Base-by-base conservation (phyloP, 2,329 filamentous ascomycete species). In the Aspergillus sp. region DNA sequence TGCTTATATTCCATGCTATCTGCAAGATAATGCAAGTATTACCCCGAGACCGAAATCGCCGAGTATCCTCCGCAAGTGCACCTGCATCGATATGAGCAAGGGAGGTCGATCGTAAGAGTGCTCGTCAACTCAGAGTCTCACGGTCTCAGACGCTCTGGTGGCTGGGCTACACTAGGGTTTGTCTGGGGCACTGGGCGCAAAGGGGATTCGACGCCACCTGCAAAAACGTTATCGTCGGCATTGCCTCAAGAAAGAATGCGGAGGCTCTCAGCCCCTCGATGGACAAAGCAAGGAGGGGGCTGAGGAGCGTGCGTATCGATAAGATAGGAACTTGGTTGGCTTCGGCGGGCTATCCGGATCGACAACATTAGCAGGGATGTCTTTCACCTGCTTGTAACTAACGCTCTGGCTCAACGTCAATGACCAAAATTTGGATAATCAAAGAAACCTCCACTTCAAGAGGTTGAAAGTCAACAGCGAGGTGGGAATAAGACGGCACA, bases 271-370 rank as follows among this genome's bases (percentile, higher is more conserved):
- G 27, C 27, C 19, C 35, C 21, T 27, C 6, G 48, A 33, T 19
- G 19, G 24, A 43, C 49, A 31, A 51, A 52, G 49, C 49, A 52
- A 52, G 49, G 37, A 44, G 33, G 49, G 37, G 49, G 45, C 49
- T 51, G 49, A 37, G 37, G 37, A 27, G 48, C 48, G 21, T 27
- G 48, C 23, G 23, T 52, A 51, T 51, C 48, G 48, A 51, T 41
- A 51, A 51, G 49, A 48, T 19, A 37, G 35, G 35, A 37, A n/a
- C 35, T 6, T 37, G 35, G 27, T 37, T 37, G 12, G 15, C 35
- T 37, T 37, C 35, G 35, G 35, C 6, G 35, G 35, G 14, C 35
- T 37, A n/a, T 37, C 35, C 35, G 35, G 35, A 37, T 37, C 35
- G 15, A n/a, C 35, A 3, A 5, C 35, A 4, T 37, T 37, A 37